Conservation (phyloP, 192 early-diverging fungal genomes). For the Chytriomyces confervae region DNA sequence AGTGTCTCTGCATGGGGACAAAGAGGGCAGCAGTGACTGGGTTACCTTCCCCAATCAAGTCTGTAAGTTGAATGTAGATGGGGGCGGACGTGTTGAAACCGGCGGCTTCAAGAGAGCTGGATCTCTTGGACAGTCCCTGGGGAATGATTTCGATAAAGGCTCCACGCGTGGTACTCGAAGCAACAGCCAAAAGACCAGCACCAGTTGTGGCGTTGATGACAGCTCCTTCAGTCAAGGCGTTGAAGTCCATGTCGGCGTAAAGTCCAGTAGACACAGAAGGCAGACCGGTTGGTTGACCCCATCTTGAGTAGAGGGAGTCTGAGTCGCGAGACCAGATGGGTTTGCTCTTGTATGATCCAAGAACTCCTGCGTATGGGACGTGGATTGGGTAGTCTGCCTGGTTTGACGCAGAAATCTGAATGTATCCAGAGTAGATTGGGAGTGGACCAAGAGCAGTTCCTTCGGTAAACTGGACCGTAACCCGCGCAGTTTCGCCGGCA, state of each 20-base stretch:
- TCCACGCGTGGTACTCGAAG: too few relatives aligned
- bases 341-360: constrained; percentile 14
- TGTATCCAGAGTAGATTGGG: too few relatives aligned
- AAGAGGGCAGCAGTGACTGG: neutral
- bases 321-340: neutral
- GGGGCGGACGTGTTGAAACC: constrained; percentile 23
- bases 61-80: neutral
- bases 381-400: neutral
- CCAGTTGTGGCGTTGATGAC: too few relatives aligned
- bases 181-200: too few relatives aligned
- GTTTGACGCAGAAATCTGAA: neutral
- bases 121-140: neutral
- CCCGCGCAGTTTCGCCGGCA: constrained; percentile 30
- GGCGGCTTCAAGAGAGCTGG: neutral
- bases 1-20: constrained; percentile 1
- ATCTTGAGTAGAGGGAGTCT: neutral
- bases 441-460: neutral
- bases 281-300: neutral
- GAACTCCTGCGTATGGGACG: constrained; percentile 34
- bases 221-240: too few relatives aligned
- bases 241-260: too few relatives aligned
- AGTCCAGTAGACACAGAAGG: neutral
- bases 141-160: neutral
- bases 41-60: neutral
- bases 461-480: constrained; percentile 38